Conservation (phyloP, 306 rosid species). For the Hippophae gyantsensis region DNA sequence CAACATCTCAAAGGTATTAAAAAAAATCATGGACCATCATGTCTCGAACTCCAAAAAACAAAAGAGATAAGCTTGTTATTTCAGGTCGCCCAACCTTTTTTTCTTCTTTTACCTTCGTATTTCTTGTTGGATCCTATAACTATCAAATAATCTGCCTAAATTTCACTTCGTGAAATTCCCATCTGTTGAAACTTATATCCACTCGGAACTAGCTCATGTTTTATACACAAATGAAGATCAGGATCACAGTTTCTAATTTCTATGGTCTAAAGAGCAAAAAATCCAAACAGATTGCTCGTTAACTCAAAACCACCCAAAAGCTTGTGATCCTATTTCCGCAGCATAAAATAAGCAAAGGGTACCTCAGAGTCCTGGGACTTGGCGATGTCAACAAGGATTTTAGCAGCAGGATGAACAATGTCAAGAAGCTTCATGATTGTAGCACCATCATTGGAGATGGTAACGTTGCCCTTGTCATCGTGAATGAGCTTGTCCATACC, state of each 20-base stretch:
- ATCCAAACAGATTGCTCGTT: neutral
- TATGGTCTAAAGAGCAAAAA: neutral
- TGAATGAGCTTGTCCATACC: slow-evolving; percentile 99
- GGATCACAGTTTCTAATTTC: too few species aligned
- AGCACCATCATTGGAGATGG: slow-evolving; percentile 96
- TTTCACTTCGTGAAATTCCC: too few species aligned
- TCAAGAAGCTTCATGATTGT: slow-evolving; percentile 96
- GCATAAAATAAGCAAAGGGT: neutral
- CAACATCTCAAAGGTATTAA: neutral
- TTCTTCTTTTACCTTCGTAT: too few species aligned
- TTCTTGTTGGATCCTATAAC: too few species aligned
- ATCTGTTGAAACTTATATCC: too few species aligned
- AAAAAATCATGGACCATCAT: neutral
- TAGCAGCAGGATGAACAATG: slow-evolving; percentile 91
- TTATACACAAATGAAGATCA: too few species aligned
- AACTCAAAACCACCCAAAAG: neutral
- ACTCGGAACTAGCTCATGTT: too few species aligned
- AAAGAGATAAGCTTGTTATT: too few species aligned
- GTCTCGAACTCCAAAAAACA: neutral
- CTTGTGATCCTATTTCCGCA: neutral
- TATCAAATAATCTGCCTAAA: too few species aligned
- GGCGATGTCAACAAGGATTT: slow-evolving; percentile 92
- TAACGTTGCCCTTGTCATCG: slow-evolving; percentile 77
- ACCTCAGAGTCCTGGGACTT: slow-evolving; percentile 99
- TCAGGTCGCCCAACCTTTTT: too few species aligned